phyloP scores from a whole-genome alignment of 2,329 filamentous ascomycete genomes.

The Sporothrix variecibatus region DNA sequence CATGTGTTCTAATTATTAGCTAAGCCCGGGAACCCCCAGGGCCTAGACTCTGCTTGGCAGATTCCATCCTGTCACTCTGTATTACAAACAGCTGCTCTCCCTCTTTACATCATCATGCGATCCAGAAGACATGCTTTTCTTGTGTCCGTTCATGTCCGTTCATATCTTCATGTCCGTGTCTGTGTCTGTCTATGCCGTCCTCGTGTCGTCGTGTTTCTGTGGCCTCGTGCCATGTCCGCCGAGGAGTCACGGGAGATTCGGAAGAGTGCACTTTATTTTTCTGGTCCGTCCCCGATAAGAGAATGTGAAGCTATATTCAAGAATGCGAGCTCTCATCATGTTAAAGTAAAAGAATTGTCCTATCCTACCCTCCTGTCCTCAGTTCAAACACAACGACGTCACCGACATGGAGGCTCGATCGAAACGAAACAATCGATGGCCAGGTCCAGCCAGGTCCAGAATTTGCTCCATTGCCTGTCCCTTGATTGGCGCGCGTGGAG shows the following conservation, averaged over 20 bases:
- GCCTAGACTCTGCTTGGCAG: neutral
- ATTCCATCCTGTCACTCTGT: neutral
- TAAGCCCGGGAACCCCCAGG: neutral
- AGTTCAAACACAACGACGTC: neutral
- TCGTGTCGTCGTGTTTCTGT: neutral
- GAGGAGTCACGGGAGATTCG: neutral
- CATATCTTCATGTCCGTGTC: neutral
- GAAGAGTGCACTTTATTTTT: neutral
- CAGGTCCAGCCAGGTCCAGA: neutral
- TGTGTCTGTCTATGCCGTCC: neutral
- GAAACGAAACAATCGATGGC: neutral
- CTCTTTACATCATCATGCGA: conserved; percentile 8
- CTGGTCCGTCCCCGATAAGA: neutral
- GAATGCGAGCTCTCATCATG: neutral
- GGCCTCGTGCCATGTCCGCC: neutral
- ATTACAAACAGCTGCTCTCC: too few species aligned
- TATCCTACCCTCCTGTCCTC: too few species aligned
- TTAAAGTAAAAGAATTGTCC: neutral
- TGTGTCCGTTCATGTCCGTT: neutral
- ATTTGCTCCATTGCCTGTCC: neutral
- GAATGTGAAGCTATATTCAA: neutral
- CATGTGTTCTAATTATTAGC: neutral
- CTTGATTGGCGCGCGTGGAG: neutral
- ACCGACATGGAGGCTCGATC: neutral
- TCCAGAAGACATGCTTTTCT: neutral